A percentile compares a stretch with the other conserved stretches of the same genome.
Conservation (phyloP, 1,284 basidiomycete species). For the Austroboletus rostrupii region DNA sequence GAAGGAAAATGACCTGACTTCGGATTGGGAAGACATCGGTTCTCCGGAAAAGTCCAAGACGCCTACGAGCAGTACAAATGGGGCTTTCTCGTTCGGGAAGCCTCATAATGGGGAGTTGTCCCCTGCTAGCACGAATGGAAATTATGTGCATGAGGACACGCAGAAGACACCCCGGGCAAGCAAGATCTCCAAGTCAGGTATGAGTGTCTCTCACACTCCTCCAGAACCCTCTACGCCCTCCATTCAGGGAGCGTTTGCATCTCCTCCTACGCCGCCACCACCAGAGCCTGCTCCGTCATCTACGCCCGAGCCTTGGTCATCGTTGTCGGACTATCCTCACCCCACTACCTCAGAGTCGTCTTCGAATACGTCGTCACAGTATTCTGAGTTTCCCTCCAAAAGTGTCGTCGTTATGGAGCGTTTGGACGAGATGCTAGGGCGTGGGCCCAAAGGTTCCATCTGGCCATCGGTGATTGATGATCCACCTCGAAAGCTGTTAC, state of each 20-base stretch:
- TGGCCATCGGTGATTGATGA: constrained; percentile 72
- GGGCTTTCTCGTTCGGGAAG: constrained; percentile 34
- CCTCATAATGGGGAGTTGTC: constrained; percentile 22
- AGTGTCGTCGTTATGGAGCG: constrained; percentile 55
- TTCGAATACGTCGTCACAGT: constrained; percentile 44
- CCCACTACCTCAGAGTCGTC: constrained; percentile 46
- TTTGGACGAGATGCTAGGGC: constrained; percentile 63
- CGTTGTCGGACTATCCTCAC: constrained; percentile 34
- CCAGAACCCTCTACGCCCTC: constrained; percentile 16
- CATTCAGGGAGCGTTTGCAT: constrained; percentile 23
- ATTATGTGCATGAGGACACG: constrained; percentile 22
- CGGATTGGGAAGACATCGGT: constrained; percentile 63
- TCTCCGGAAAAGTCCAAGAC: constrained; percentile 42
- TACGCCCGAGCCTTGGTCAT: constrained; percentile 63
- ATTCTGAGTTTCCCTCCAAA: constrained; percentile 36
- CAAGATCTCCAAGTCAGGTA: constrained; percentile 30
- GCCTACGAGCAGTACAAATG: constrained; percentile 44
- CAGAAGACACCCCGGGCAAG: constrained; percentile 31
- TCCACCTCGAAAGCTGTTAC: constrained; percentile 81
- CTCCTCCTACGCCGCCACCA: constrained; percentile 44
- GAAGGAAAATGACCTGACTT: constrained; percentile 50
- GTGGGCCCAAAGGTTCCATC: constrained; percentile 55
- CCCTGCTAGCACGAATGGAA: constrained; percentile 25
- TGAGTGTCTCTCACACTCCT: constrained; percentile 22
- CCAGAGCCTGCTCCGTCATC: constrained; percentile 57